Conservation (phyloP, 2,329 filamentous ascomycete species). For the Xylaria sp. region DNA sequence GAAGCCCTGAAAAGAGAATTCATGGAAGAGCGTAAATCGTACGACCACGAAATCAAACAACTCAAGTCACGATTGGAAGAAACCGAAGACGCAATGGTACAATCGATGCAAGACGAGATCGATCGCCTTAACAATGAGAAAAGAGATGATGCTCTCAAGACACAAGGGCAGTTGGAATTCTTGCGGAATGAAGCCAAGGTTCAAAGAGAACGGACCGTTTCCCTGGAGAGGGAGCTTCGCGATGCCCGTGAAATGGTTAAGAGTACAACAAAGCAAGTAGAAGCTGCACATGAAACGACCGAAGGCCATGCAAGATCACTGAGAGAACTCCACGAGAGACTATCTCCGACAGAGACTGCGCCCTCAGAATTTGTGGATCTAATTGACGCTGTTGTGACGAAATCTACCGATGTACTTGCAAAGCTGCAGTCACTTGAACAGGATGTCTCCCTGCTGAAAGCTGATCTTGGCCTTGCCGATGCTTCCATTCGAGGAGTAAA, state of each 20-base stretch:
- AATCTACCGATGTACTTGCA: conserved; percentile 63
- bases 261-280: conserved; percentile 56
- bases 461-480: conserved; percentile 67
- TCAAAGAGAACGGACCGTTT: conserved; percentile 64
- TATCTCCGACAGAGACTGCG: conserved; percentile 58
- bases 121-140: conserved; percentile 65
- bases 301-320: conserved; percentile 61
- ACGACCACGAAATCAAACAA: conserved; percentile 80
- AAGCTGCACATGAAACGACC: conserved; percentile 56
- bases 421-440: conserved; percentile 65
- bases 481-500: conserved; percentile 61
- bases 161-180: conserved; percentile 67
- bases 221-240: conserved; percentile 63
- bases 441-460: conserved; percentile 63
- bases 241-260: conserved; percentile 60
- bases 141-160: conserved; percentile 62
- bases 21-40: conserved; percentile 77
- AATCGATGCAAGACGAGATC: conserved; percentile 72
- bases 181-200: conserved; percentile 64
- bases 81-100: conserved; percentile 87
- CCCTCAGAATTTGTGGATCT: conserved; percentile 65
- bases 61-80: conserved; percentile 83
- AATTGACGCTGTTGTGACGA: conserved; percentile 63
- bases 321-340: conserved; percentile 62
- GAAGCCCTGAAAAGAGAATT: conserved; percentile 91